These are phyloP conservation scores for Micractinium sp. DNA, from an alignment of 139 green algal genomes.

Conservation along the genomic window DNA sequence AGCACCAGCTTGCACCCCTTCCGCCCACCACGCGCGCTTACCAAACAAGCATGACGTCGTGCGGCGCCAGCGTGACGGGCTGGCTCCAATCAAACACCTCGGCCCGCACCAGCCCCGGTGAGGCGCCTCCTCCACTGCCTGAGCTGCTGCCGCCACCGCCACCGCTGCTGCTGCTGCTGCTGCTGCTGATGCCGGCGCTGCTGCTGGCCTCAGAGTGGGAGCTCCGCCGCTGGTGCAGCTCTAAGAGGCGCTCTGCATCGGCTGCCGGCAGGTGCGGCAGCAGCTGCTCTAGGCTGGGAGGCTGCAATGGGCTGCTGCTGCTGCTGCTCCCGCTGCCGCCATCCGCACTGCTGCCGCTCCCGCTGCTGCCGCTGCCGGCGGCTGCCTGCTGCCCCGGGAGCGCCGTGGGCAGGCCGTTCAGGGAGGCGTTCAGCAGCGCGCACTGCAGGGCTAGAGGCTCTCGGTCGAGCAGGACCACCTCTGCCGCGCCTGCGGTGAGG, in stretches of 20 bases:
- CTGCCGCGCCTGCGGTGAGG: constrained; percentile 58
- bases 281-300: not conserved
- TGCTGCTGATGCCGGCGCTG: constrained; percentile 22
- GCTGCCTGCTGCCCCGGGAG: not conserved
- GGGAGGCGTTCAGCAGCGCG: constrained; percentile 52
- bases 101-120: not conserved
- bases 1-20: not conserved
- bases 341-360: not conserved
- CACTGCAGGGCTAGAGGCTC: constrained; percentile 86
- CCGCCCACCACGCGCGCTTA: no score
- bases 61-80: not conserved
- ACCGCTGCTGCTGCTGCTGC: constrained; percentile 15
- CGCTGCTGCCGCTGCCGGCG: constrained; percentile 11
- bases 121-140: not conserved
- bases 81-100: constrained; percentile 34
- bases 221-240: constrained; percentile 27
- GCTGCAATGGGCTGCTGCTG: constrained; percentile 7
- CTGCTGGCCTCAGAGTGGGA: not conserved
- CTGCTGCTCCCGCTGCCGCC: not conserved
- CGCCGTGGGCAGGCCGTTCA: constrained; percentile 24
- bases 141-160: constrained; percentile 5
- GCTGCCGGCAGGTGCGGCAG: not conserved
- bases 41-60: constrained; percentile 50
- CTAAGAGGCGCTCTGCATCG: not conserved
- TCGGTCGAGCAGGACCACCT: constrained; percentile 83